Conservation (phyloP, 805 yeast genomes). For the Kuraishia ogatae region DNA sequence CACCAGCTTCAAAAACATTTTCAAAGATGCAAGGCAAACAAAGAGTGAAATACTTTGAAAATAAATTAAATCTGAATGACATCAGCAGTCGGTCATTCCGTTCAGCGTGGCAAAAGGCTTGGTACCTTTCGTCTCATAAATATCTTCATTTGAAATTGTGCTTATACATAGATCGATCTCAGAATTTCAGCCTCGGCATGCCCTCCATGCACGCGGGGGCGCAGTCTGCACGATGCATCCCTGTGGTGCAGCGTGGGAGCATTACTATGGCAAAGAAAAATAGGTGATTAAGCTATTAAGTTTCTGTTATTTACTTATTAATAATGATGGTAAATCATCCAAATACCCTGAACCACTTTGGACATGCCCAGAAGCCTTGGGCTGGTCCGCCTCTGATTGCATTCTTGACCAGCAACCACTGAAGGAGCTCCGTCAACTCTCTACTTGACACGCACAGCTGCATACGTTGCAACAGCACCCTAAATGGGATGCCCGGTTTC, state of each 20-base stretch:
- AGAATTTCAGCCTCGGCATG: background rate
- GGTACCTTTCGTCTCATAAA: too few species aligned
- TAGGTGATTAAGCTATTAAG: too few species aligned
- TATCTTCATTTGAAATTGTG: too few species aligned
- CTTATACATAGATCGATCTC: background rate
- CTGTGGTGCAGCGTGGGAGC: background rate
- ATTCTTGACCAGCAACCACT: constrained; percentile 36
- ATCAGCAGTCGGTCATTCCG: background rate
- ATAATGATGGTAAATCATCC: constrained; percentile 14
- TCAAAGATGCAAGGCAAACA: background rate
- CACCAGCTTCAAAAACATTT: background rate
- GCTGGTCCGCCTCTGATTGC: constrained; percentile 23
- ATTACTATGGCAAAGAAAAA: too few species aligned
- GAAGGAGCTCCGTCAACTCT: constrained; percentile 29
- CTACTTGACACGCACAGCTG: constrained; percentile 22
- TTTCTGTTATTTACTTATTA: too few species aligned
- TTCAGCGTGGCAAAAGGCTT: too few species aligned
- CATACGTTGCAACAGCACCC: constrained; percentile 14
- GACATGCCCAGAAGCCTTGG: constrained; percentile 33
- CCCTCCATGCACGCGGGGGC: background rate
- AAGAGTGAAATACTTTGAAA: too few species aligned
- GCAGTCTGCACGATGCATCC: background rate
- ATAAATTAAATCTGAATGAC: background rate
- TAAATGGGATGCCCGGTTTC: constrained; percentile 43
- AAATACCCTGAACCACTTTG: constrained; percentile 36